Conservation (phyloP, 805 yeast genomes). For the Candida verbasci region DNA sequence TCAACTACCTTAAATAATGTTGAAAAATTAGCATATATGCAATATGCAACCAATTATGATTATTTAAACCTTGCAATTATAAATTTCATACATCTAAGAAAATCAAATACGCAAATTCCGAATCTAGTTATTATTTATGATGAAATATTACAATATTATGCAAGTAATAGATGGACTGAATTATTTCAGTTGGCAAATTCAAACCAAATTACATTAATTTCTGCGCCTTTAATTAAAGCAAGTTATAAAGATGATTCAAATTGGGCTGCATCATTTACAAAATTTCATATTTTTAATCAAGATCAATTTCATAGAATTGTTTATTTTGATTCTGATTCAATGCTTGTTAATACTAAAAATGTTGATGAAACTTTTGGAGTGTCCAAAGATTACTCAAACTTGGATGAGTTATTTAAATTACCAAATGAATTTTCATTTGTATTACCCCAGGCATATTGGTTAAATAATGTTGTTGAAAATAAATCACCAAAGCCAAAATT, state of each 20-base stretch:
- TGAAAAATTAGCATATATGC: constrained; percentile 48
- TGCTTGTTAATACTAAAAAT: constrained; percentile 21
- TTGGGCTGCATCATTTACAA: constrained; percentile 54
- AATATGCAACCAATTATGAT: constrained; percentile 51
- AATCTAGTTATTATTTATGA: constrained; percentile 43
- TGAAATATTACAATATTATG: constrained; percentile 12
- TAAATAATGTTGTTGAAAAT: constrained; percentile 17
- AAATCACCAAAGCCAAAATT: constrained; percentile 7
- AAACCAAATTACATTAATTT: constrained; percentile 21
- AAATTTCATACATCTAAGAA: constrained; percentile 34
- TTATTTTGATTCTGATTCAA: constrained; percentile 57
- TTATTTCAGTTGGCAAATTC: constrained; percentile 12
- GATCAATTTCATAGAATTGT: constrained; percentile 49
- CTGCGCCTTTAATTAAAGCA: constrained; percentile 16
- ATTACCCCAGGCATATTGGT: constrained; percentile 35
- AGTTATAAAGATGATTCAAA: constrained; percentile 16
- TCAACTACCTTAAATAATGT: constrained; percentile 5
- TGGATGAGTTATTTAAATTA: constrained; percentile 28
- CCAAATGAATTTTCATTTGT: constrained; percentile 22
- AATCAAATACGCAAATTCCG: constrained; percentile 34
- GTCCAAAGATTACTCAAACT: constrained; percentile 11
- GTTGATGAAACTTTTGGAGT: constrained; percentile 2
- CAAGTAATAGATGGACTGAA: constrained; percentile 11
- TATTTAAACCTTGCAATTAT: constrained; percentile 52
- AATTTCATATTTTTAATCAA: constrained; percentile 48